Conservation (phyloP, 108 stramenopile genomes). For the Nitzschia sp. region DNA sequence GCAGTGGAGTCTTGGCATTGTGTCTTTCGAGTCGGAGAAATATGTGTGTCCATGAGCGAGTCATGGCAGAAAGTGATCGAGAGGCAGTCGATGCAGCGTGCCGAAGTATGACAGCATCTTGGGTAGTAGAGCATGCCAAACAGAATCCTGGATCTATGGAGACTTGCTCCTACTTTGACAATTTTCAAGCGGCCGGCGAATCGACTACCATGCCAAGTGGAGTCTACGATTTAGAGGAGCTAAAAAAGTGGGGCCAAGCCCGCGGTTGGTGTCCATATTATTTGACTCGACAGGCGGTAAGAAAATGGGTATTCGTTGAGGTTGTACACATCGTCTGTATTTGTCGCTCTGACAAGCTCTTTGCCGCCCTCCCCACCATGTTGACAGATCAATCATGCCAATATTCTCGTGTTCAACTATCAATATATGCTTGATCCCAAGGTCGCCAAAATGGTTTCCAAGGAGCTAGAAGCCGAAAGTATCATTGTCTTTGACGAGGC, state of each 20-base stretch:
- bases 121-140: constrained; percentile 87
- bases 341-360: neutral
- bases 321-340: neutral
- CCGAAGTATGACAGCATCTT: constrained; percentile 95
- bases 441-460: constrained; percentile 90
- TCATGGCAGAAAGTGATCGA: constrained; percentile 93
- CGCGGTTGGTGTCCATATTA: constrained; percentile 99
- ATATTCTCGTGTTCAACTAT: constrained; percentile 98
- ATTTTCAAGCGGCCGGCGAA: constrained; percentile 87
- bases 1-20: constrained; percentile 84
- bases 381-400: constrained; percentile 98
- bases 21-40: constrained; percentile 97
- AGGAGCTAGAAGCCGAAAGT: constrained; percentile 94
- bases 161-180: constrained; percentile 94
- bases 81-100: constrained; percentile 98
- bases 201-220: constrained; percentile 89
- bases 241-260: constrained; percentile 89
- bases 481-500: constrained; percentile 99
- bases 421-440: constrained; percentile 99
- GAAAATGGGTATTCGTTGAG: constrained; percentile 5
- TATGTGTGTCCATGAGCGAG: constrained; percentile 97
- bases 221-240: constrained; percentile 93
- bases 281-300: constrained; percentile 92
- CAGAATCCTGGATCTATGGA: constrained; percentile 70
- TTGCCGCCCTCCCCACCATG: neutral